Conservation (phyloP, 108 stramenopile genomes). For the Nitzschia sp. region DNA sequence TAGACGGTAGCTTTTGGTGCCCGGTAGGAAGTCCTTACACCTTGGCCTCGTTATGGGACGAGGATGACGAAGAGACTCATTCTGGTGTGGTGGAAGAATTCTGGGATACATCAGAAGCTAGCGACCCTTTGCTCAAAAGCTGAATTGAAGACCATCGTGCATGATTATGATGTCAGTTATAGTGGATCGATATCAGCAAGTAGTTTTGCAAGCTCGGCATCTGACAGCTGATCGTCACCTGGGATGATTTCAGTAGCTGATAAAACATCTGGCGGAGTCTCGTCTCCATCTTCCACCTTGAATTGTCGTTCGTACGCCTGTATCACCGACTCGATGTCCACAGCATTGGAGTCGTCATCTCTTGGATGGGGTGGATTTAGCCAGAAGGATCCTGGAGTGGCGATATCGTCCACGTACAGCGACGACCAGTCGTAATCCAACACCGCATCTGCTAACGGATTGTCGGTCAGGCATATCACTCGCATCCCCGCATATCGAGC, state of each 20-base stretch:
- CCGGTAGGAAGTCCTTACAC: too few relatives aligned
- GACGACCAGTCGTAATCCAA: constrained; percentile 39
- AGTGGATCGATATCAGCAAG: constrained; percentile 63
- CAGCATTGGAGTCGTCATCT: constrained; percentile 67
- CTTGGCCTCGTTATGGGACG: too few relatives aligned
- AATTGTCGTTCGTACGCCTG: constrained; percentile 25
- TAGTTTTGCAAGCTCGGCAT: constrained; percentile 54
- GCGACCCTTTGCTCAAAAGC: too few relatives aligned
- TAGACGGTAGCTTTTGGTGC: too few relatives aligned
- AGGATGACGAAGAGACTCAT: too few relatives aligned
- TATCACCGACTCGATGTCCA: constrained; percentile 43
- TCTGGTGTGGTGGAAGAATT: too few relatives aligned
- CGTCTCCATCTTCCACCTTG: background rate
- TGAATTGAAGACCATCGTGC: too few relatives aligned
- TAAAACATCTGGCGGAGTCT: background rate
- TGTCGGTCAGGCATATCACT: constrained; percentile 60
- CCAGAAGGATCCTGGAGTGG: constrained; percentile 84
- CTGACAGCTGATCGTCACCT: constrained; percentile 38
- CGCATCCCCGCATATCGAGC: constrained; percentile 65
- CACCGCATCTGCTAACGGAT: constrained; percentile 25
- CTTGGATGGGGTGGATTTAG: constrained; percentile 69
- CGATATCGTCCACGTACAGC: constrained; percentile 70
- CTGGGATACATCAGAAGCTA: too few relatives aligned
- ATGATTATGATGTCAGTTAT: too few relatives aligned
- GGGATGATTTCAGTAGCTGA: background rate